A percentile compares a stretch with the other conserved stretches of the same genome.
Evolutionary conservation across 2,329 filamentous ascomycete genomes (phyloP).

Genomic region (Zymoseptoria brevis): DNA sequence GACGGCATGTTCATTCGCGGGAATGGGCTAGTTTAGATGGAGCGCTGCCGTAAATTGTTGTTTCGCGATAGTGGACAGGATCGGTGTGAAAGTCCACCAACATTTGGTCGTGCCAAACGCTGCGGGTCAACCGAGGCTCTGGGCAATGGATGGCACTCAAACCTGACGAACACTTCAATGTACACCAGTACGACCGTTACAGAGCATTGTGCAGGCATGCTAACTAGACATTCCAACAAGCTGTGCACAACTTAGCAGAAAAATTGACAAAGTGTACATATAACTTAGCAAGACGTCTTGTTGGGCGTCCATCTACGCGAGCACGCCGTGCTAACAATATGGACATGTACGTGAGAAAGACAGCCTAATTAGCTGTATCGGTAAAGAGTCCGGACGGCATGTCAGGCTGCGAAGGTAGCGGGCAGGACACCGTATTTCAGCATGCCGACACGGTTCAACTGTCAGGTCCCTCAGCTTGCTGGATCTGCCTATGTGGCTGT

Average conservation of each 20-base stretch:
- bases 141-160: neutral
- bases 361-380: neutral
- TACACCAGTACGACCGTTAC: neutral
- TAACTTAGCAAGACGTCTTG: neutral
- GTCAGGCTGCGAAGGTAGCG: neutral
- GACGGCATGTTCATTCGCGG: constrained; percentile 1
- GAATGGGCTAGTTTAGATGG: neutral
- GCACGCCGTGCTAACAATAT: neutral
- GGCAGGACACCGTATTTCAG: no score
- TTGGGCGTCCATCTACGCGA: no score
- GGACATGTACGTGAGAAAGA: neutral
- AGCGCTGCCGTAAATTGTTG: neutral
- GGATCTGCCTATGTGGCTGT: no score
- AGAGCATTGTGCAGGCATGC: neutral
- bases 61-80: neutral
- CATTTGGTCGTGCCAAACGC: neutral
- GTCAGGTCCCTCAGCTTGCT: no score
- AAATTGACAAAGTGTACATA: neutral
- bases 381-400: neutral
- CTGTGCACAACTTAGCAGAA: no score
- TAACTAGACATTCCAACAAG: neutral
- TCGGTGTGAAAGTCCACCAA: neutral
- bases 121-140: neutral
- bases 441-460: no score
- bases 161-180: neutral